Percentiles rank a stretch among this genome's conserved stretches.
phyloP scores from a whole-genome alignment of 2,329 filamentous ascomycete species.

The Scedosporium aurantiacum region DNA sequence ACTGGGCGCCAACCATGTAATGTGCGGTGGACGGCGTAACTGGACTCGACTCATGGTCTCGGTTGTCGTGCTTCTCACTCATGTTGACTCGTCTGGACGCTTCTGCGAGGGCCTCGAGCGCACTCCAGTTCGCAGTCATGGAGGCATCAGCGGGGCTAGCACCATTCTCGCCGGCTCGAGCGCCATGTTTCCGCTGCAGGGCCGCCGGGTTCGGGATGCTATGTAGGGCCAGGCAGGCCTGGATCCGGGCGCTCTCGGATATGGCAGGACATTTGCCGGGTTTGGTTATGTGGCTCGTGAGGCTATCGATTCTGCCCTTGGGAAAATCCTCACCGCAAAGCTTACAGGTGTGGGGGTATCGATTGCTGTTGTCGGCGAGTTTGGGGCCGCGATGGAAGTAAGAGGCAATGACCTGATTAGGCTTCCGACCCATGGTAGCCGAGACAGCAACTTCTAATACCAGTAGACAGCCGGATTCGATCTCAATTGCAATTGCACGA shows the following conservation, averaged over 20 bases:
- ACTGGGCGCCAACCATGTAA: constrained; percentile 15
- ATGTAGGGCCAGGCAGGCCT: constrained; percentile 61
- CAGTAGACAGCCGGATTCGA: not conserved
- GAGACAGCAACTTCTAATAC: not conserved
- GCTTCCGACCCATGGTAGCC: constrained; percentile 62
- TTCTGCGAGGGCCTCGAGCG: constrained; percentile 77
- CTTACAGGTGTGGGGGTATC: constrained; percentile 86
- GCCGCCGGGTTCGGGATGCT: constrained; percentile 47
- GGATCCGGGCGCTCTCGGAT: constrained; percentile 61
- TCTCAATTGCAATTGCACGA: not conserved
- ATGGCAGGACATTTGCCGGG: constrained; percentile 63
- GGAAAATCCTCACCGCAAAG: constrained; percentile 80
- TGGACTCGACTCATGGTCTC: constrained; percentile 3
- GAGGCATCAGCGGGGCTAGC: constrained; percentile 11
- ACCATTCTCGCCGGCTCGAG: constrained; percentile 8
- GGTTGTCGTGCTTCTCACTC: constrained; percentile 42
- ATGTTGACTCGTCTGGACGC: constrained; percentile 71
- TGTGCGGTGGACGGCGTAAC: not conserved
- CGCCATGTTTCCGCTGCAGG: constrained; percentile 17
- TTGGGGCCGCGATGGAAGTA: constrained; percentile 83
- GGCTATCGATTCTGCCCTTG: constrained; percentile 75
- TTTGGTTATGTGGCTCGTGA: constrained; percentile 73
- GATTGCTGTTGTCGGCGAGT: constrained; percentile 78
- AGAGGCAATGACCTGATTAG: constrained; percentile 74
- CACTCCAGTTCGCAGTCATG: constrained; percentile 57